Evolutionary conservation across 306 rosid genomes (phyloP).

Genomic region (Pueraria montana): DNA sequence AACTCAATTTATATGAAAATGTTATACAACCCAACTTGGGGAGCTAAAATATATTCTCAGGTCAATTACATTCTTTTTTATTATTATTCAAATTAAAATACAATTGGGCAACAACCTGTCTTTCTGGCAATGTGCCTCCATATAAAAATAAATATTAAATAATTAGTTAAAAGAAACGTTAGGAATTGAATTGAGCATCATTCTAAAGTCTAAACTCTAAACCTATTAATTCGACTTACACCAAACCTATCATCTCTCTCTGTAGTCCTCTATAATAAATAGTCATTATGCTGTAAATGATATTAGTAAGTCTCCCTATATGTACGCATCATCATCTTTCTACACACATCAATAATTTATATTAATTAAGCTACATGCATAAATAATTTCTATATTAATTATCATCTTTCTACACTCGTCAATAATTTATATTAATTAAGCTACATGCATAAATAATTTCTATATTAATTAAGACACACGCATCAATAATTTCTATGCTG

Average conservation of each 20-base stretch:
- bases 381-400: too few species aligned
- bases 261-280: too few species aligned
- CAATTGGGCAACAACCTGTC: not conserved
- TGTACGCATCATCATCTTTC: not conserved
- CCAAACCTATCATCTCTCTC: not conserved
- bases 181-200: not conserved
- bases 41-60: not conserved
- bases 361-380: too few species aligned
- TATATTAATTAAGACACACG: not conserved
- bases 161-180: not conserved
- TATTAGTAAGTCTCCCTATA: too few species aligned
- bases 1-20: not conserved
- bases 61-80: not conserved
- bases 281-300: not conserved
- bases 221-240: not conserved
- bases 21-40: not conserved
- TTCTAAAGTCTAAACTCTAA: not conserved
- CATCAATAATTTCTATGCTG: not conserved
- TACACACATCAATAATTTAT: too few species aligned
- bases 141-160: not conserved
- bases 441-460: not conserved
- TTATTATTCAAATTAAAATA: too few species aligned
- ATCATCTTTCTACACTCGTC: not conserved
- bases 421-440: too few species aligned
- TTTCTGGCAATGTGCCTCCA: slow-evolving; percentile 1